Evolutionary conservation across 345 rosid genomes (phyloP), one percentile per base, ranked within the genome.

Genomic region (Corchorus capsularis): DNA sequence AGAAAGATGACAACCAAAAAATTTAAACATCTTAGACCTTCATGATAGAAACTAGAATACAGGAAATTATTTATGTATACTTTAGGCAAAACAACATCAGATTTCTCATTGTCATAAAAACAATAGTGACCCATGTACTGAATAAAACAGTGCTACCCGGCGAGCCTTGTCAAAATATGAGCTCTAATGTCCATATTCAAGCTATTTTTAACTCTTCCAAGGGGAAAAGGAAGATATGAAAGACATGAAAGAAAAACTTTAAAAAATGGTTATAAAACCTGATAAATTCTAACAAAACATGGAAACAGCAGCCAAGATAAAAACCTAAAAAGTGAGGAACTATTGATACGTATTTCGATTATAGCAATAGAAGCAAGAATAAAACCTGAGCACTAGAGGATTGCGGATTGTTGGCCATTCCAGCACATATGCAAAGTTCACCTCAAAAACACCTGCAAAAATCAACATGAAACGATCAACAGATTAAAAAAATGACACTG

Each of bases 391-490:
- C 61, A 74, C 90, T 90, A 37, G 96, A 85, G 53, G 91, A 80
- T 57, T 85, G 97, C 79, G 90, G 82, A 82, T 88, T 90, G 77
- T 88, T 89, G 65, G 93, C 86, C 98, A 93, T 91, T 56, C 65
- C 70, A 77, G 78, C 60, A 70, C 81, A 77, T 61, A 65, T 9
- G 15, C 65, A 32, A 83, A 67, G 56, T 75, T 27, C 8, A 47
- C 79, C 79, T 77, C 41, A 61, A 50, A 61, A 50, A 60, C 22
- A 32, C 27, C 86, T 79, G 77, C 60, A 71, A 63, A 37, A 32
- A 77, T 57, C 34, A 66, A 35, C 63, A 64, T 12, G 16, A 19
- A 3, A 54, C 14, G 4, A 54, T 16, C 50, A 74, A 46, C 15
- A 54, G 5, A 59, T 19, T 20, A 35, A 73, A 12, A 56, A 19